Evolutionary conservation across 768 basidiomycete species (phyloP), one percentile per base, ranked within the genome.

Genomic region (Daedaleopsis nitida): DNA sequence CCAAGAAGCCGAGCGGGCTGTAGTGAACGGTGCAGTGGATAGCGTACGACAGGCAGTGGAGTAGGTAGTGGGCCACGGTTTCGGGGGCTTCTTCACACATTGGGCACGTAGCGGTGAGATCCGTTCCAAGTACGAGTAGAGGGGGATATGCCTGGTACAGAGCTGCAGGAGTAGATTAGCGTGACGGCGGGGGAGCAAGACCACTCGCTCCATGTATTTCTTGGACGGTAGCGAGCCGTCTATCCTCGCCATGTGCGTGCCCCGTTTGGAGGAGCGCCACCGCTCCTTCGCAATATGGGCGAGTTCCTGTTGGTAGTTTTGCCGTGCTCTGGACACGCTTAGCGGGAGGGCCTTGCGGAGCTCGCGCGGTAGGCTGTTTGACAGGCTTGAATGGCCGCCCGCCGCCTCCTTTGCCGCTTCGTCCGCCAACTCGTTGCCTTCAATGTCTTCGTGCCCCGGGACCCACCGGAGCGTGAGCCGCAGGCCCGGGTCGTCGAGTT

Each of bases 131-230:
- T 75, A 68, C 8, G 64, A 35, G 45, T 74, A 70, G 1, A 77
- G 69, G 0, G 72, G 69, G 13, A 57, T 58, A 51, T 77, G 76
- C 3, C 72, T 69, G 1, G 73, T 74, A 5, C 72, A 39, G 0
- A 78, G 69, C 43, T 76, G 75, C 24, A 72, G 56, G 9, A 76
- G 63, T 1, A 72, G 43, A 42, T 32, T 42, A 17, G 39, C 39
- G 10, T 42, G 39, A 3, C 39, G 39, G 5, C 45, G 44, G 32
- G 16, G 23, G 39, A 42, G 39, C 10, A 10, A 12, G 39, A 17
- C 39, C 17, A 17, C 17, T 3, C 11, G 39, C 39, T 13, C 39
- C 13, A 13, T 17, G 10, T 42, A 42, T 12, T 42, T 12, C 39
- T 42, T 42, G 39, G 39, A 42, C 17, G 39, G 39, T 10, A 42